Percentiles rank a stretch among this genome's conserved stretches.
phyloP scores from a whole-genome alignment of 2,329 filamentous ascomycete species.

The Colletotrichum incanum region DNA sequence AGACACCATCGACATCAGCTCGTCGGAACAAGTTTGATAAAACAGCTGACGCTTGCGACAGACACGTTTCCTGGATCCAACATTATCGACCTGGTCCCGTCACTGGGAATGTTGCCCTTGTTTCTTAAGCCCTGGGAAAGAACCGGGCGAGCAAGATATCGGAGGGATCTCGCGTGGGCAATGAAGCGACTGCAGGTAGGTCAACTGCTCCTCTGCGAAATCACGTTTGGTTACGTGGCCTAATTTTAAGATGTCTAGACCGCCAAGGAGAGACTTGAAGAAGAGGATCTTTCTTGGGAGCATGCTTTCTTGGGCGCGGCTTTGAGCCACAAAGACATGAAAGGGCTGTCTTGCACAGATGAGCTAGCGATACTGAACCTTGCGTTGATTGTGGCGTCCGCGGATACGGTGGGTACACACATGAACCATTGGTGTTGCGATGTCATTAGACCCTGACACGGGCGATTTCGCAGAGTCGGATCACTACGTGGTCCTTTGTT shows the following conservation, averaged over 20 bases:
- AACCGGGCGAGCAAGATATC: too few relatives aligned
- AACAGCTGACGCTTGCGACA: background rate
- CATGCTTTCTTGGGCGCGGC: background rate
- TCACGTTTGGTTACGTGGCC: too few relatives aligned
- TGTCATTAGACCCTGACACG: too few relatives aligned
- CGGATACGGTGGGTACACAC: conserved; percentile 7
- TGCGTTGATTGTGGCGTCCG: conserved; percentile 17
- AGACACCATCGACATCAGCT: background rate
- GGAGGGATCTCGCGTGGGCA: too few relatives aligned
- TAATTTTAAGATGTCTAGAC: too few relatives aligned
- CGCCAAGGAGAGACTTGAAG: background rate
- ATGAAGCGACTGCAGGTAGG: too few relatives aligned
- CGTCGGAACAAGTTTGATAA: background rate
- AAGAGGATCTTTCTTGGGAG: background rate
- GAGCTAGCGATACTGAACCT: conserved; percentile 18
- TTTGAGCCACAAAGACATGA: background rate
- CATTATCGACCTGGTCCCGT: conserved; percentile 11
- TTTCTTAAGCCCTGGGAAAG: background rate
- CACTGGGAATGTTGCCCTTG: conserved; percentile 1
- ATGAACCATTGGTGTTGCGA: too few relatives aligned
- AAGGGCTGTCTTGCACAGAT: background rate
- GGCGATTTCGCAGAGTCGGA: too few relatives aligned
- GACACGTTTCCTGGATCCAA: conserved; percentile 24
- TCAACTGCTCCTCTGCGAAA: too few relatives aligned
- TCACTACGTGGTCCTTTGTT: too few relatives aligned